These are phyloP conservation scores for Phytophthora colocasiae DNA, from an alignment of 352 stramenopile species.

Conservation along the genomic window DNA sequence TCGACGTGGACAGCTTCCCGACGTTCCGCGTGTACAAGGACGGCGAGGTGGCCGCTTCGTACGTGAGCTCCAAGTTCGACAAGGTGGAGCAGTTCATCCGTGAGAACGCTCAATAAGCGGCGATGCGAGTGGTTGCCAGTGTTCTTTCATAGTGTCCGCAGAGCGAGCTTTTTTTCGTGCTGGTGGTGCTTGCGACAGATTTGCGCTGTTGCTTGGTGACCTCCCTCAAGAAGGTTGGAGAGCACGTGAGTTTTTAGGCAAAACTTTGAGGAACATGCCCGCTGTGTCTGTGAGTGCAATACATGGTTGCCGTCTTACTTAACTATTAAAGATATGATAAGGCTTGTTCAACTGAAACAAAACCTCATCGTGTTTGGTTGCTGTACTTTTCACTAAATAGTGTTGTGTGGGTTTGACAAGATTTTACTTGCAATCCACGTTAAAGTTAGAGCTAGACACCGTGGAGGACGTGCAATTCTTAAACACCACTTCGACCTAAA, in stretches of 20 bases:
- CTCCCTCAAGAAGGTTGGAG: slow-evolving; percentile 4
- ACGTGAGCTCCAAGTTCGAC: slow-evolving; percentile 83
- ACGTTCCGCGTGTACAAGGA: slow-evolving; percentile 84
- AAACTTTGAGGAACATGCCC: slow-evolving; percentile 5
- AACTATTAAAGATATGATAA: slow-evolving; percentile 1
- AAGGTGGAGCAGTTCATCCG: slow-evolving; percentile 84
- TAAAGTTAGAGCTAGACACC: no score
- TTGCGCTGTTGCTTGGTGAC: not conserved
- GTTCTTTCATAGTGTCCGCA: not conserved
- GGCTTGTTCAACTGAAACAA: no score
- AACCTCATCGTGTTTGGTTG: no score
- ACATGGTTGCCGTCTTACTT: not conserved
- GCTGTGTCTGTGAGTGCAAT: not conserved
- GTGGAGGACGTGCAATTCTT: no score
- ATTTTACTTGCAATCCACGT: no score
- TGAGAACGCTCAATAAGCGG: slow-evolving; percentile 41
- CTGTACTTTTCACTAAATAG: no score
- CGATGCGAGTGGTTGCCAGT: not conserved
- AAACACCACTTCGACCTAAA: not conserved
- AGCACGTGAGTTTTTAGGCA: not conserved
- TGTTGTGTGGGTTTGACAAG: no score
- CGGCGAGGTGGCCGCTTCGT: slow-evolving; percentile 65
- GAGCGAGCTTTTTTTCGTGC: no score
- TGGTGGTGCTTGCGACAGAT: not conserved
- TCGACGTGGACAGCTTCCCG: slow-evolving; percentile 82